phyloP scores from a whole-genome alignment of 306 rosid species.

The Citrullus amarus region DNA sequence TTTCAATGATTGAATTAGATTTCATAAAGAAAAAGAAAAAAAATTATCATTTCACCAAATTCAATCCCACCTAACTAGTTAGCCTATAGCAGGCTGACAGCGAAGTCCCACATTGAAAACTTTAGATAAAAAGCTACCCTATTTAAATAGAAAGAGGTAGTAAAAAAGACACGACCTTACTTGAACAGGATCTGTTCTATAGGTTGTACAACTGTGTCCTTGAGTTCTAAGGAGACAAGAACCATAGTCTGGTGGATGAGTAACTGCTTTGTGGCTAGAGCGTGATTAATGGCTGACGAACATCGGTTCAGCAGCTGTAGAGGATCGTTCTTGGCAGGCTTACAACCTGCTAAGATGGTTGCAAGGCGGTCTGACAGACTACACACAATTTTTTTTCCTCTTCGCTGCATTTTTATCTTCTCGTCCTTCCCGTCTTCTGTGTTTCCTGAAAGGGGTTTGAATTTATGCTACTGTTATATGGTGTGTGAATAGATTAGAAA shows the following conservation, averaged over 20 bases:
- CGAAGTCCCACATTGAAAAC: background rate
- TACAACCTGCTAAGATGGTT: background rate
- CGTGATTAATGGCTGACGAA: background rate
- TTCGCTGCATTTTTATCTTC: background rate
- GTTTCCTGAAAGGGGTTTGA: background rate
- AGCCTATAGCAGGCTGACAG: background rate
- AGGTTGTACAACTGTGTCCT: background rate
- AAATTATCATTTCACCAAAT: too few relatives aligned
- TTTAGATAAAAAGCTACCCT: too few relatives aligned
- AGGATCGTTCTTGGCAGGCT: slow-evolving; percentile 1
- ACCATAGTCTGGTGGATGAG: slow-evolving; percentile 19
- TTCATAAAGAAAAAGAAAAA: too few relatives aligned
- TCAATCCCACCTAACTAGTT: too few relatives aligned
- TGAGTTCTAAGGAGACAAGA: slow-evolving; percentile 15
- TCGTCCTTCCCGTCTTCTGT: background rate
- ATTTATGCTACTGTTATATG: too few relatives aligned
- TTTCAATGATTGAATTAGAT: too few relatives aligned
- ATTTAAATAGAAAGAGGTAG: too few relatives aligned
- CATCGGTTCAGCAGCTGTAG: background rate
- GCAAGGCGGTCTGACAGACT: slow-evolving; percentile 8
- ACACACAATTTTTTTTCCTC: background rate
- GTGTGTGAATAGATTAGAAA: too few relatives aligned
- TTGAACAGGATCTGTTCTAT: background rate
- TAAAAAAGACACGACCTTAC: background rate
- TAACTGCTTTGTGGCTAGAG: background rate